Evolutionary conservation across 1,139 yeast species (phyloP).

Genomic region (Williopsis jadinii): DNA sequence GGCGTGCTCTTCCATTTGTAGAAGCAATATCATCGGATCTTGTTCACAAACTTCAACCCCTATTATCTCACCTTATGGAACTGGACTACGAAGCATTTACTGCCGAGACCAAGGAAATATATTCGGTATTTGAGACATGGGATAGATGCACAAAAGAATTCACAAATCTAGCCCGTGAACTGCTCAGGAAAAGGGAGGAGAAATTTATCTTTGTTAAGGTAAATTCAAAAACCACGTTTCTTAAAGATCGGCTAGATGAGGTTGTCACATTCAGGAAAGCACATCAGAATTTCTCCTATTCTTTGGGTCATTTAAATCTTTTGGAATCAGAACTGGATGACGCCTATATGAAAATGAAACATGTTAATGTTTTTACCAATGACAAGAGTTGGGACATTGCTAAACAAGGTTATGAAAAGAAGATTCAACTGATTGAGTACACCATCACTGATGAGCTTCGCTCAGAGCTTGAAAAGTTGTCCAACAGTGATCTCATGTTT

Average conservation of each 20-base stretch:
- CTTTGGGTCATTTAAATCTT: conserved; percentile 27
- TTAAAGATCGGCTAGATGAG: conserved; percentile 42
- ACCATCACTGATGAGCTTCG: conserved; percentile 36
- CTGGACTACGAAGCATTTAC: conserved; percentile 30
- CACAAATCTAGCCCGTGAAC: conserved; percentile 60
- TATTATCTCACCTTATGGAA: conserved; percentile 31
- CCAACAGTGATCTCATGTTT: conserved; percentile 43
- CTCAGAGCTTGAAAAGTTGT: conserved; percentile 31
- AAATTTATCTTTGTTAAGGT: conserved; percentile 63
- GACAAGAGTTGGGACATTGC: conserved; percentile 33
- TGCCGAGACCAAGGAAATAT: conserved; percentile 19
- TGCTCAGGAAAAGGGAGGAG: conserved; percentile 67
- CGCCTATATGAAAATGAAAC: conserved; percentile 35
- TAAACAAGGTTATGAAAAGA: conserved; percentile 34
- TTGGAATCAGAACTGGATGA: conserved; percentile 31
- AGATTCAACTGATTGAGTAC: conserved; percentile 39
- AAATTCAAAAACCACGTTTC: conserved; percentile 36
- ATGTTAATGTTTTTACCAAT: conserved; percentile 32
- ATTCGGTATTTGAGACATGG: conserved; percentile 35
- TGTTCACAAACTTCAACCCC: conserved; percentile 26
- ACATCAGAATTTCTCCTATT: conserved; percentile 44
- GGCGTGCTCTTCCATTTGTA: conserved; percentile 54
- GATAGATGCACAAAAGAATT: conserved; percentile 49
- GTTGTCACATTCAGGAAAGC: conserved; percentile 41
- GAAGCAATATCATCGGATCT: conserved; percentile 53